A percentile compares a stretch with the other conserved stretches of the same genome.
phyloP scores from a whole-genome alignment of 2,329 filamentous ascomycete genomes.

The Xylogone sp. region DNA sequence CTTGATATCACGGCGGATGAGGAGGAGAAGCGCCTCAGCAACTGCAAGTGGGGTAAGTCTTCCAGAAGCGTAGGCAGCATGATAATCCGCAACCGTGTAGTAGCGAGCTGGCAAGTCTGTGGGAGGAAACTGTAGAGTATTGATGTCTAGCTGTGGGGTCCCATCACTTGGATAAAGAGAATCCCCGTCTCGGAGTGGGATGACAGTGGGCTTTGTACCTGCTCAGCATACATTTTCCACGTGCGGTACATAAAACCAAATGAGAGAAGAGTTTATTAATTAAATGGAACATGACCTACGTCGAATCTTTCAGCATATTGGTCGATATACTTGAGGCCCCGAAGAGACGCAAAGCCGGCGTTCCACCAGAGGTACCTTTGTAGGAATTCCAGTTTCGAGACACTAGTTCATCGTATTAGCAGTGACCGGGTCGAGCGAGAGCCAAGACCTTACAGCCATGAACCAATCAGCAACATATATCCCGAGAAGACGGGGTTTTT shows the following conservation, averaged over 20 bases:
- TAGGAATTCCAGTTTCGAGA: conserved; percentile 56
- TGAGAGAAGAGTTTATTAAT: neutral
- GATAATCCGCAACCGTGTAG: conserved; percentile 72
- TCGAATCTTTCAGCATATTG: conserved; percentile 43
- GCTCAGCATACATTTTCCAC: conserved; percentile 2
- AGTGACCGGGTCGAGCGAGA: neutral
- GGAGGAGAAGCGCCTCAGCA: conserved; percentile 63
- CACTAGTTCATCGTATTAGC: conserved; percentile 33
- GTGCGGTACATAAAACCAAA: neutral
- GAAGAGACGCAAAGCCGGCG: conserved; percentile 50
- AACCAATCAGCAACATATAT: conserved; percentile 55
- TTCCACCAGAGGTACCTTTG: conserved; percentile 68
- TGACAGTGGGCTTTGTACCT: conserved; percentile 48
- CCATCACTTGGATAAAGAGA: neutral
- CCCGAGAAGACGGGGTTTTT: conserved; percentile 71
- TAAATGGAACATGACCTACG: conserved; percentile 33
- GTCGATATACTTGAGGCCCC: conserved; percentile 42
- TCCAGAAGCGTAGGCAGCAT: conserved; percentile 68
- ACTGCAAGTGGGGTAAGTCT: conserved; percentile 69
- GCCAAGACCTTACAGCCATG: conserved; percentile 58
- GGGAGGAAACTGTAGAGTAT: conserved; percentile 33
- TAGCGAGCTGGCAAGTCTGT: conserved; percentile 45
- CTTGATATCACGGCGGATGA: conserved; percentile 58
- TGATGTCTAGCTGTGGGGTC: conserved; percentile 14
- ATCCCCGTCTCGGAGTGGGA: conserved; percentile 37